These are phyloP conservation scores for Elasticomyces elasticus DNA, from an alignment of 495 filamentous ascomycete species.

Conservation along the genomic window DNA sequence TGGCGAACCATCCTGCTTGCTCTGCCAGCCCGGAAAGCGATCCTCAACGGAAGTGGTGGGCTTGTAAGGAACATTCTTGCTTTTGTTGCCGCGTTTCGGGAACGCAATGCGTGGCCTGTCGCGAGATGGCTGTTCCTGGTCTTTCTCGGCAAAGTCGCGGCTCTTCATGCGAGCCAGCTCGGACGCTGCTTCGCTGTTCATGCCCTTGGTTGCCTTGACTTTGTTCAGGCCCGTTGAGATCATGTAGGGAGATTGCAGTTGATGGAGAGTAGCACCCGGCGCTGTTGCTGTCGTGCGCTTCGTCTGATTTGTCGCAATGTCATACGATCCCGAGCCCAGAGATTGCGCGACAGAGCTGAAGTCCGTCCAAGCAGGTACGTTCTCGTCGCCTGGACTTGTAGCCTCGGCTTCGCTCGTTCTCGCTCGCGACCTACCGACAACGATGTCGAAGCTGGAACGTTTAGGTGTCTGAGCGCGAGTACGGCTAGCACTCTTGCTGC, in stretches of 20 bases:
- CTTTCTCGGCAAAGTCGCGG: constrained; percentile 21
- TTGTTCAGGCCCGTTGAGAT: constrained; percentile 19
- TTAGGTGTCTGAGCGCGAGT: background rate
- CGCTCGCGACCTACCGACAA: background rate
- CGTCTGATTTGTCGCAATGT: constrained; percentile 29
- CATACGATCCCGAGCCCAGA: constrained; percentile 36
- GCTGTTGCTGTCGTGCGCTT: background rate
- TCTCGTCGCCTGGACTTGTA: constrained; percentile 9
- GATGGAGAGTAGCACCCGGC: constrained; percentile 1
- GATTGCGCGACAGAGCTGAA: constrained; percentile 32
- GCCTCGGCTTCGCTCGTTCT: constrained; percentile 8
- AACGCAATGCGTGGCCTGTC: constrained; percentile 2
- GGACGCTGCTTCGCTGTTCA: constrained; percentile 31
- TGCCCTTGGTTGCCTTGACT: constrained; percentile 23
- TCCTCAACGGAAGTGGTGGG: constrained; percentile 6
- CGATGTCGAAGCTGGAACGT: constrained; percentile 2
- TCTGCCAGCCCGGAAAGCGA: constrained; percentile 5
- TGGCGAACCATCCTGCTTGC: background rate
- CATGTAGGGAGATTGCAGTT: constrained; percentile 14
- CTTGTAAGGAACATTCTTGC: background rate
- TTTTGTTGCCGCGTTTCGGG: constrained; percentile 1
- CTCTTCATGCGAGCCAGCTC: constrained; percentile 33
- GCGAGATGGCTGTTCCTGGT: background rate
- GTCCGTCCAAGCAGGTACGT: constrained; percentile 23
- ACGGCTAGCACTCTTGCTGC: constrained; percentile 9